Evolutionary conservation across 805 yeast species (phyloP), one percentile per base, ranked within the genome.

Genomic region (Starmera quercuum): DNA sequence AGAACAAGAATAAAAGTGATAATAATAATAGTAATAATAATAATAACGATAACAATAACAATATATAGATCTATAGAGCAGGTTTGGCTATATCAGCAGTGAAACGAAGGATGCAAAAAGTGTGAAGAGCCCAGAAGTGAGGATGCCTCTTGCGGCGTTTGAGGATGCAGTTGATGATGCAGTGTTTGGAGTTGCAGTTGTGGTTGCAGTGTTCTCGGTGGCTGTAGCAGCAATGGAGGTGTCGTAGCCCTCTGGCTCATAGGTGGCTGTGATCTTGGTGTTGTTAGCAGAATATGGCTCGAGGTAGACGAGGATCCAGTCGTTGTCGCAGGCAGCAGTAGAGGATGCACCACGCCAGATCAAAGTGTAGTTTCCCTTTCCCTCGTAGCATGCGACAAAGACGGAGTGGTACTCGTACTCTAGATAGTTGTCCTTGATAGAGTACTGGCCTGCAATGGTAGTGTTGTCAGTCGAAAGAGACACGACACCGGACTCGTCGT

Each of bases 331-430:
- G 13, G 20, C 34, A 15, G 44, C 44, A 19, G 32, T 35, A 8
- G 49, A 45, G 4, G 46, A 33, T 11, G 47, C 49, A 29, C 44
- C 51, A 31, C 46, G 41, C 53, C 53, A 49, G 23, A 40, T 34
- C n/a, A 47, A 32, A 5, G 37, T 23, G 26, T 45, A 47, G 18
- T 39, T 25, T 9, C 39, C 32, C 10, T 20, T 10, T 25, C 17
- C 26, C 27, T 26, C 18, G 36, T 41, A 20, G 33, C 53, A 48
- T 1, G 53, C 53, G 13, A 47, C 29, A 26, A 47, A 48, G 4
- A 42, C 37, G 20, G 39, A 32, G 21, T 42, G 49, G 31, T 48
- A 47, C 25, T 39, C 32, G 34, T 37, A 48, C 36, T 16, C 42
- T 4, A 48, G 26, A 4, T 20, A 13, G n/a, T 28, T 26, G 15